Percentiles rank a stretch among this genome's conserved stretches.
Conservation (phyloP, 371 early-diverging fungal species). For the Actinomucor elegans region DNA sequence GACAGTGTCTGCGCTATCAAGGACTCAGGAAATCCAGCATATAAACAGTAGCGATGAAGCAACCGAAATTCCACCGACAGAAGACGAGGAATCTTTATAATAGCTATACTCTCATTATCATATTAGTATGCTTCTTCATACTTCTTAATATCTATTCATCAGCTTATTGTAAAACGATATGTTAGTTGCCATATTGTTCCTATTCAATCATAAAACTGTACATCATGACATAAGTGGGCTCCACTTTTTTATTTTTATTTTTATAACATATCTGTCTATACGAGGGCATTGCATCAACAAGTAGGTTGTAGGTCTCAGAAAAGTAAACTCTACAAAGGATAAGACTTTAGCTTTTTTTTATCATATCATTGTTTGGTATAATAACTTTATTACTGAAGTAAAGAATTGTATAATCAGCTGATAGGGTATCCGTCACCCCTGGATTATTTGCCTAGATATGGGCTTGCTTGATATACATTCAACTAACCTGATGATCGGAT, state of each 20-base stretch:
- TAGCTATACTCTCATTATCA: too few species aligned
- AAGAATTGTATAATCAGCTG: slow-evolving; percentile 26
- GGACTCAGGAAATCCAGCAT: slow-evolving; percentile 2
- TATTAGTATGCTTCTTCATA: too few species aligned
- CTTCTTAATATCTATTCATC: too few species aligned
- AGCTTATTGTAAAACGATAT: too few species aligned
- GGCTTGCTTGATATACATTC: too few species aligned
- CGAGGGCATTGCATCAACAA: slow-evolving; percentile 9
- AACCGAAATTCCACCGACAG: too few species aligned
- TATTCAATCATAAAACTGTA: too few species aligned
- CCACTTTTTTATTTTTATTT: slow-evolving; percentile 12
- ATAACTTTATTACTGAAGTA: slow-evolving; percentile 34
- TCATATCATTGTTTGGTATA: neutral
- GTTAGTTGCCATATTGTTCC: too few species aligned
- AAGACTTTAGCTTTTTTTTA: slow-evolving; percentile 7
- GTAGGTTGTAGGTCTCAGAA: neutral
- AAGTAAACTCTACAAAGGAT: slow-evolving; percentile 2
- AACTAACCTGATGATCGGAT: too few species aligned
- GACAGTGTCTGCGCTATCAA: slow-evolving; percentile 5
- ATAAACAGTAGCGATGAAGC: neutral
- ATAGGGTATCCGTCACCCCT: slow-evolving; percentile 25
- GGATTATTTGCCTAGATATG: too few species aligned
- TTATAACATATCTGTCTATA: slow-evolving; percentile 10
- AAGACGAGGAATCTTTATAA: too few species aligned
- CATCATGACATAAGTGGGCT: neutral